Evolutionary conservation across 2,329 filamentous ascomycete genomes (phyloP).

Genomic region (Ascochyta fabae): DNA sequence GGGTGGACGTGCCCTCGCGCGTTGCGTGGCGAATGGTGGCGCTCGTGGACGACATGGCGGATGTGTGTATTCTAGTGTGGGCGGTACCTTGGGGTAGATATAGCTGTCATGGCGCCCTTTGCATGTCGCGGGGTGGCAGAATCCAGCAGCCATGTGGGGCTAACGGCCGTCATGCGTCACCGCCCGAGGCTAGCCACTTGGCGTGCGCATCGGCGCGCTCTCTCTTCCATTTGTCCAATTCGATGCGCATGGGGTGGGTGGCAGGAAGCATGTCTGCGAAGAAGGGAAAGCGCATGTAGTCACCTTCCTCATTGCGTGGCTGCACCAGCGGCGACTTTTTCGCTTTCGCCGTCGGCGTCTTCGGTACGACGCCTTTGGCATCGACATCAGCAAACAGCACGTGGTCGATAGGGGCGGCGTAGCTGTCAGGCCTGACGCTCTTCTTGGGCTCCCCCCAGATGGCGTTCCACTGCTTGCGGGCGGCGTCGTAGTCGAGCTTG

Average conservation of each 20-base stretch:
- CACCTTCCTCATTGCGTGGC: constrained; percentile 26
- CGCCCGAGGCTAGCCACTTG: constrained; percentile 5
- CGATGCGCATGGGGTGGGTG: constrained; percentile 25
- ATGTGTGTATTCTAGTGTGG: background rate
- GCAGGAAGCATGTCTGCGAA: constrained; percentile 29
- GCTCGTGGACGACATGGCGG: constrained; percentile 34
- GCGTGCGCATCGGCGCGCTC: constrained; percentile 22
- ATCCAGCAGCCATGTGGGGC: constrained; percentile 14
- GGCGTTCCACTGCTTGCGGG: constrained; percentile 33
- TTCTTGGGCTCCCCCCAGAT: constrained; percentile 33
- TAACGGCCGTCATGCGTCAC: background rate
- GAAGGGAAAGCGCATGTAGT: constrained; percentile 31
- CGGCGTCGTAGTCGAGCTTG: constrained; percentile 49
- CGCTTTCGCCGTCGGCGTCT: constrained; percentile 6
- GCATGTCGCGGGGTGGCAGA: constrained; percentile 20
- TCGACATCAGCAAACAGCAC: constrained; percentile 42
- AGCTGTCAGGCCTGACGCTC: constrained; percentile 17
- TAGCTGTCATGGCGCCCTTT: constrained; percentile 14
- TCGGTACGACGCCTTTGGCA: constrained; percentile 18
- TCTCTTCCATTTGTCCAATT: constrained; percentile 28
- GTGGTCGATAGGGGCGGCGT: constrained; percentile 27
- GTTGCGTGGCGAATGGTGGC: constrained; percentile 64
- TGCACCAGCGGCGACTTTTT: background rate
- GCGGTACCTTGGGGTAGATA: too few species aligned
- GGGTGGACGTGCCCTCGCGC: constrained; percentile 59